A percentile compares a stretch with the other conserved stretches of the same genome.
Conservation (phyloP, 2,329 filamentous ascomycete species). For the Ophiostoma triangulosporum region DNA sequence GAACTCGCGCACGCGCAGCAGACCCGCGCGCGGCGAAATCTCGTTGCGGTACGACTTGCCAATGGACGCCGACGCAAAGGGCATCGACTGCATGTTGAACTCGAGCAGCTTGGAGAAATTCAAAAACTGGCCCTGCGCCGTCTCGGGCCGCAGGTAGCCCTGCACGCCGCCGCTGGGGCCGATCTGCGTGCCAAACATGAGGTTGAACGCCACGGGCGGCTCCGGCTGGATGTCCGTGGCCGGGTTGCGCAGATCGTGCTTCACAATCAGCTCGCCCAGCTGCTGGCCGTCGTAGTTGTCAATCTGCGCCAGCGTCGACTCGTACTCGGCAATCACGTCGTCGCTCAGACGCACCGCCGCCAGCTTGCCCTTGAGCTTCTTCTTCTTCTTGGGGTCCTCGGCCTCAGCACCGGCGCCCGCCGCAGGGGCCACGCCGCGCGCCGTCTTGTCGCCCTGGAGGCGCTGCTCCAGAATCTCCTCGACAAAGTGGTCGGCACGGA, state of each 20-base stretch:
- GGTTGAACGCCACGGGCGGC: constrained; percentile 83
- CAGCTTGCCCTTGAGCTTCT: constrained; percentile 80
- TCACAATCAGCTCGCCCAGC: constrained; percentile 76
- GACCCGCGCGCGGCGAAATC: constrained; percentile 82
- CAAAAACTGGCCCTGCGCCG: constrained; percentile 93
- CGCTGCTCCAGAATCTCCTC: constrained; percentile 83
- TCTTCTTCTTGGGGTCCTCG: constrained; percentile 37
- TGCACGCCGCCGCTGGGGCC: constrained; percentile 74
- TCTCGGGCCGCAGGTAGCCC: constrained; percentile 84
- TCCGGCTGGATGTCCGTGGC: constrained; percentile 62
- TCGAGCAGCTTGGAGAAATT: constrained; percentile 90
- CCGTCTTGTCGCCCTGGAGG: constrained; percentile 82
- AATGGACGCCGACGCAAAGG: constrained; percentile 92
- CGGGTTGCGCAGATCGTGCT: constrained; percentile 85
- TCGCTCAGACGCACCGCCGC: constrained; percentile 80
- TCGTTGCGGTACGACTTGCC: constrained; percentile 98
- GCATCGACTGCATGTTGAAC: constrained; percentile 90
- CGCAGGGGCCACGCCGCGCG: constrained; percentile 55
- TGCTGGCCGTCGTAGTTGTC: constrained; percentile 87
- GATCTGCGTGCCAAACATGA: constrained; percentile 97
- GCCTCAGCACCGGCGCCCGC: constrained; percentile 59
- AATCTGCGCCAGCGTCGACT: constrained; percentile 80
- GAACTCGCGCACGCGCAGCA: constrained; percentile 91
- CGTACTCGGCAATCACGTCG: constrained; percentile 74
- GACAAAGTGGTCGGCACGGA: constrained; percentile 91